Percentiles rank a stretch among this genome's conserved stretches.
Evolutionary conservation across 106 monocot species (phyloP).

Genomic region (Apostasia shenzhenica): DNA sequence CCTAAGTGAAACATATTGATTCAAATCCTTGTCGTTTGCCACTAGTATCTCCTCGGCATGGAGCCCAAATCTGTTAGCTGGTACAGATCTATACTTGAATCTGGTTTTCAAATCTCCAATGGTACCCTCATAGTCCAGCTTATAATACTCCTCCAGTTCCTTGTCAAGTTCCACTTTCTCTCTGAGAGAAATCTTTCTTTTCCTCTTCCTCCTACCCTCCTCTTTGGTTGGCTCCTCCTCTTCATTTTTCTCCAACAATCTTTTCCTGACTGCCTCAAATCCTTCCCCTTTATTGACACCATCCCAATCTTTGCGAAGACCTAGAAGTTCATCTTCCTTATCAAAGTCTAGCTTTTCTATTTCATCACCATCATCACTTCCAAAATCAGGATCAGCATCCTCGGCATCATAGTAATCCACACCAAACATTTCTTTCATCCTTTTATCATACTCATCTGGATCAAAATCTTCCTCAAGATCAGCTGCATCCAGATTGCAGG

Average conservation of each 20-base stretch:
- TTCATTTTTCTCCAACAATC: slow-evolving; percentile 23
- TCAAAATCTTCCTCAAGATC: slow-evolving; percentile 89
- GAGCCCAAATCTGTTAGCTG: slow-evolving; percentile 58
- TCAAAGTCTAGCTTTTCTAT: slow-evolving; percentile 87
- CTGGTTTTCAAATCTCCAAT: slow-evolving; percentile 93
- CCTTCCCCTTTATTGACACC: slow-evolving; percentile 28
- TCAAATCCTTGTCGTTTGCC: slow-evolving; percentile 73
- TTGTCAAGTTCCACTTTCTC: slow-evolving; percentile 92
- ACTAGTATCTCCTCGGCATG: slow-evolving; percentile 59
- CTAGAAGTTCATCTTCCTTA: slow-evolving; percentile 86
- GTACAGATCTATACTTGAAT: slow-evolving; percentile 78
- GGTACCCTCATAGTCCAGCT: slow-evolving; percentile 94
- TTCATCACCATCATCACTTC: slow-evolving; percentile 51
- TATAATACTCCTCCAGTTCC: slow-evolving; percentile 96
- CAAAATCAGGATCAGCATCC: slow-evolving; percentile 76
- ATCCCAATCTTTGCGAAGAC: slow-evolving; percentile 73
- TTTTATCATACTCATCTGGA: slow-evolving; percentile 91
- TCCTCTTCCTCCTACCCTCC: slow-evolving; percentile 32
- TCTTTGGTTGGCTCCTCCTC: slow-evolving; percentile 15
- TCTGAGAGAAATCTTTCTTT: slow-evolving; percentile 35
- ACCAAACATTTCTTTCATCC: slow-evolving; percentile 68
- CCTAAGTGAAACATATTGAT: slow-evolving; percentile 94
- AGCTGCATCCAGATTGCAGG: slow-evolving; percentile 36
- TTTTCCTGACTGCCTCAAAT: slow-evolving; percentile 34
- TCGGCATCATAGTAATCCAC: slow-evolving; percentile 64